Base-by-base conservation (phyloP, 352 stramenopile species). In the Thraustochytrium sp. region DNA sequence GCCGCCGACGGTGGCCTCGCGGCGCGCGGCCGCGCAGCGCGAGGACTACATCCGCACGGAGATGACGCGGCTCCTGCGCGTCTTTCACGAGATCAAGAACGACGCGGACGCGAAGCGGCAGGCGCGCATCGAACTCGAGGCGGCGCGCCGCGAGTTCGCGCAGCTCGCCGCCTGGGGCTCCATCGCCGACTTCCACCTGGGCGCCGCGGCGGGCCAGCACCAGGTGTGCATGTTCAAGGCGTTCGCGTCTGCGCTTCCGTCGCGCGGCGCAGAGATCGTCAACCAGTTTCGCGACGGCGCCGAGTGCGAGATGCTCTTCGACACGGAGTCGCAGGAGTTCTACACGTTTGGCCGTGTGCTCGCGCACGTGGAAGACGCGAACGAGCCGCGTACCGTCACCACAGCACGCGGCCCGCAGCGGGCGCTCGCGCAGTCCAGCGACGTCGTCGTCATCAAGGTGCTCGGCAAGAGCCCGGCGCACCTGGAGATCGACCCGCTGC, bases 111-210 rank as follows among this genome's bases (percentile, higher is more conserved):
- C 62, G 16, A 75, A 75, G 40, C 21, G 34, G 38, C 40, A 34
- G 18, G 37, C 37, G 11, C 37, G 37, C 26, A 55, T 80, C 29
- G 13, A 38, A 31, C 68, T 46, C 2, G 31, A 55, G 26, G 34
- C 76, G 51, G 40, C 59, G 16, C 59, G 59, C 13, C 34, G 31
- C 5, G 68, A 80, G 31, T 68, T 65, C 31, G 68, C 26, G 21
- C 26, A 51, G n/a, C 68, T 80, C 29, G 21, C 68, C 1, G 31
- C 68, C 21, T 80, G 68, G 68, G 40, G 40, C 8, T 18, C 53
- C 16, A 34, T 80, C 11, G 68, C 68, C 23, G 68, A 80, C 38
- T 80, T 65, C 38, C 68, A 80, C 38, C 48, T 80, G 18, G 68
- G 68, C 18, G 11, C 13, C n/a, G 68, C 53, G 13, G 21, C 40